Percentiles rank a stretch among this genome's conserved stretches.
phyloP scores from a whole-genome alignment of 495 filamentous ascomycete species.

The Podospora fimiseda region DNA sequence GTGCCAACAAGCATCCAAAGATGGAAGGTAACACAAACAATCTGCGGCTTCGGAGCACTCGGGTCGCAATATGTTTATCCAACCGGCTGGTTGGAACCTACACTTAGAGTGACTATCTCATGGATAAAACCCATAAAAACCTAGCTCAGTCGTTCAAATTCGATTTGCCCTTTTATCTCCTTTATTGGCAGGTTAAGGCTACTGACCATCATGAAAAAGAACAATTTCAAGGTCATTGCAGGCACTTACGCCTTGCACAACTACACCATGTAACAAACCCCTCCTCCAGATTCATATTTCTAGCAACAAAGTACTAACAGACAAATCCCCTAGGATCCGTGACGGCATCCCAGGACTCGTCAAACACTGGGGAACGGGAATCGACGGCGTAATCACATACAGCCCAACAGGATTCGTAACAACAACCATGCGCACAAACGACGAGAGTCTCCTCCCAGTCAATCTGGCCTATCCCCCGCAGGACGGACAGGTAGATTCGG shows the following conservation, averaged over 20 bases:
- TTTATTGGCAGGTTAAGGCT: no score
- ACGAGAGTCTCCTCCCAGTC: neutral
- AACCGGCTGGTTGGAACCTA: no score
- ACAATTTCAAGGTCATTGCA: neutral
- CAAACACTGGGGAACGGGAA: neutral
- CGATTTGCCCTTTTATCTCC: no score
- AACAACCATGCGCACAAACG: neutral
- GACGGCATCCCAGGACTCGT: neutral
- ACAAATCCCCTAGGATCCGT: neutral
- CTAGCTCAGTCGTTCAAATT: no score
- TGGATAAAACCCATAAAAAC: no score
- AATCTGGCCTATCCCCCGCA: neutral
- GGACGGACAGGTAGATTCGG: neutral
- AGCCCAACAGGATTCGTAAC: neutral
- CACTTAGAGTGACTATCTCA: no score
- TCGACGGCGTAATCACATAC: neutral
- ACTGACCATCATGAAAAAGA: neutral
- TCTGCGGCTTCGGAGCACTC: no score
- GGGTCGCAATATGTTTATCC: no score
- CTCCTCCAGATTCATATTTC: neutral
- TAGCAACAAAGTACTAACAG: neutral
- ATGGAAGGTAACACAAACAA: no score
- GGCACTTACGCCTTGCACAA: neutral
- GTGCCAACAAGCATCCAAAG: no score
- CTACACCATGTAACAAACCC: neutral